Evolutionary conservation across 2,329 filamentous ascomycete genomes (phyloP).

Genomic region (Talaromyces atroroseus): DNA sequence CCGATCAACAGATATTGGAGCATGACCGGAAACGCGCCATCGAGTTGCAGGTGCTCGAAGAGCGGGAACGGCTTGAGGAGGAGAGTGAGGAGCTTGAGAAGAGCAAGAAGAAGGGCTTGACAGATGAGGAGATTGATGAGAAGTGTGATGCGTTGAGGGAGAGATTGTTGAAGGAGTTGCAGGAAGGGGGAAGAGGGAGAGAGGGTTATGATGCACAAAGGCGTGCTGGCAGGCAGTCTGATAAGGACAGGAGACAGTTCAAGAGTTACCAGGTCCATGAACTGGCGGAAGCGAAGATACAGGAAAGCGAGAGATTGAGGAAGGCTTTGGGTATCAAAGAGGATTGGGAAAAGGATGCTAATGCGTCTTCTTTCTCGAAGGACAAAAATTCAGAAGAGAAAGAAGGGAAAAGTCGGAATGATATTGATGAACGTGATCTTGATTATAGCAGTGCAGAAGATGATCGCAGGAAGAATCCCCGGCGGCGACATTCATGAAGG

Average conservation of each 20-base stretch:
- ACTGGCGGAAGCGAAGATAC: constrained; percentile 90
- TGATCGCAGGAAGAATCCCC: not conserved
- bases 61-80: constrained; percentile 87
- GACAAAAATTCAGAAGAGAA: constrained; percentile 19
- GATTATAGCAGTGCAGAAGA: not conserved
- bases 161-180: constrained; percentile 56
- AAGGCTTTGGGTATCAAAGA: constrained; percentile 81
- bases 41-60: constrained; percentile 87
- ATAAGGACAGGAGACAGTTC: constrained; percentile 47
- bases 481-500: not conserved
- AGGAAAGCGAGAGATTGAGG: constrained; percentile 83
- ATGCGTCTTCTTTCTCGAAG: constrained; percentile 7
- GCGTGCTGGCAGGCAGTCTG: constrained; percentile 16
- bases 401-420: not conserved
- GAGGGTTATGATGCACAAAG: constrained; percentile 10
- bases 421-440: not conserved
- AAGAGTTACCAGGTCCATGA: constrained; percentile 96
- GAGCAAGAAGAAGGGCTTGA: constrained; percentile 60
- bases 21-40: constrained; percentile 88
- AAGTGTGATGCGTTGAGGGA: constrained; percentile 62
- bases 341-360: constrained; percentile 63
- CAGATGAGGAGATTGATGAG: constrained; percentile 86
- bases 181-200: constrained; percentile 34
- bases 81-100: constrained; percentile 65
- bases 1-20: constrained; percentile 87